Conservation (phyloP, 495 filamentous ascomycete genomes). For the Acidiella bohemica region DNA sequence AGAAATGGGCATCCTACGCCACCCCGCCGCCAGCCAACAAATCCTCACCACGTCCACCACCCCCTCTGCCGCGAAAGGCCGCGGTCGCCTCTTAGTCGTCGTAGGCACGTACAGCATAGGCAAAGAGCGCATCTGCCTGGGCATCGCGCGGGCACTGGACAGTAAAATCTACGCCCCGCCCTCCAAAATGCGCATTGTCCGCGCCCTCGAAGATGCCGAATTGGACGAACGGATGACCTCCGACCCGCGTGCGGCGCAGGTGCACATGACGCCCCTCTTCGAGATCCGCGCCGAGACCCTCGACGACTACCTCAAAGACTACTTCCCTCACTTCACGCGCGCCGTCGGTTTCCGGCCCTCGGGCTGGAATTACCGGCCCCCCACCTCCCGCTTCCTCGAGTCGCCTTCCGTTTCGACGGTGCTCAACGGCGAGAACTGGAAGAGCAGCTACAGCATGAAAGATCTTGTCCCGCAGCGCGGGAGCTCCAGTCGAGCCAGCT, state of each 20-base stretch:
- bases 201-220: slow-evolving; percentile 72
- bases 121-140: slow-evolving; percentile 90
- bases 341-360: slow-evolving; percentile 85
- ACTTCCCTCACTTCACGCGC: slow-evolving; percentile 64
- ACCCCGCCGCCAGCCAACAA: slow-evolving; percentile 14
- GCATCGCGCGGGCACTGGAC: slow-evolving; percentile 72
- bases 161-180: slow-evolving; percentile 85
- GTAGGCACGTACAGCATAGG: slow-evolving; percentile 97
- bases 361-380: slow-evolving; percentile 81
- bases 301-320: slow-evolving; percentile 66
- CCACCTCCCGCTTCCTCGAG: slow-evolving; percentile 46
- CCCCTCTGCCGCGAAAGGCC: slow-evolving; percentile 20
- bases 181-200: slow-evolving; percentile 68
- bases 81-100: slow-evolving; percentile 71
- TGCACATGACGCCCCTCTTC: slow-evolving; percentile 93
- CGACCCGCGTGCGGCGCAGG: slow-evolving; percentile 72
- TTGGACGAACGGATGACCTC: slow-evolving; percentile 61
- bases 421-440: slow-evolving; percentile 61
- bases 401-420: slow-evolving; percentile 53
- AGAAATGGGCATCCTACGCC: slow-evolving; percentile 23
- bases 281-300: slow-evolving; percentile 82
- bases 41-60: slow-evolving; percentile 14
- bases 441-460: slow-evolving; percentile 44
- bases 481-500: slow-evolving; percentile 57
- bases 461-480: slow-evolving; percentile 71